Evolutionary conservation across 768 basidiomycete species (phyloP).

Genomic region (Pisolithus tinctorius): DNA sequence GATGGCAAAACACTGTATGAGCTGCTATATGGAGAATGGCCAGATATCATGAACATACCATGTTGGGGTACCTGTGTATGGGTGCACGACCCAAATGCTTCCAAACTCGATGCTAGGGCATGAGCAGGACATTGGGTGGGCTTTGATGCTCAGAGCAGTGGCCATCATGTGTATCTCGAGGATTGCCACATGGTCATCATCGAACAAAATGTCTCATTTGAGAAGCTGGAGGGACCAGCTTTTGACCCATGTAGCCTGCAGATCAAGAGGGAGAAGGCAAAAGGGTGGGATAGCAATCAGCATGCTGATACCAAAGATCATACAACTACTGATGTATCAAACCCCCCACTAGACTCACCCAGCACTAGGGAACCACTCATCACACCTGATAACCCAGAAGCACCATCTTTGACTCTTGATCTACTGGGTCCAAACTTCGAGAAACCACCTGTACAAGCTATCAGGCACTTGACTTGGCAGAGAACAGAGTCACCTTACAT

Average conservation of each 20-base stretch:
- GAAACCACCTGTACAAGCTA: background rate
- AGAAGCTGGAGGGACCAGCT: too few species aligned
- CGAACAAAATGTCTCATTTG: conserved; percentile 3
- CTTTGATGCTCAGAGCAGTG: background rate
- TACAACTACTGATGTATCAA: too few species aligned
- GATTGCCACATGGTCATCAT: background rate
- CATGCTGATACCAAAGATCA: too few species aligned
- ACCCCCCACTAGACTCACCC: too few species aligned
- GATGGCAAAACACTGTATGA: background rate
- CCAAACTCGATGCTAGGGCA: background rate
- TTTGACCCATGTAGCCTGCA: too few species aligned
- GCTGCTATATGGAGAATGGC: background rate
- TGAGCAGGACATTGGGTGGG: background rate
- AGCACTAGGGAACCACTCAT: background rate
- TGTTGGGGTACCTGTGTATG: background rate
- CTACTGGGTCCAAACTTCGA: background rate
- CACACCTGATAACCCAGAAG: background rate
- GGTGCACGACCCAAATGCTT: background rate
- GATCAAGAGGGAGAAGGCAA: too few species aligned
- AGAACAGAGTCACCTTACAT: background rate
- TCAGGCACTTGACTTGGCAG: background rate
- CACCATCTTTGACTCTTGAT: background rate
- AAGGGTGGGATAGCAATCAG: too few species aligned
- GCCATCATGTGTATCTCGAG: background rate
- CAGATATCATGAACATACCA: background rate